These are phyloP conservation scores for Halenospora varia DNA, from an alignment of 495 filamentous ascomycete species.

Conservation along the genomic window DNA sequence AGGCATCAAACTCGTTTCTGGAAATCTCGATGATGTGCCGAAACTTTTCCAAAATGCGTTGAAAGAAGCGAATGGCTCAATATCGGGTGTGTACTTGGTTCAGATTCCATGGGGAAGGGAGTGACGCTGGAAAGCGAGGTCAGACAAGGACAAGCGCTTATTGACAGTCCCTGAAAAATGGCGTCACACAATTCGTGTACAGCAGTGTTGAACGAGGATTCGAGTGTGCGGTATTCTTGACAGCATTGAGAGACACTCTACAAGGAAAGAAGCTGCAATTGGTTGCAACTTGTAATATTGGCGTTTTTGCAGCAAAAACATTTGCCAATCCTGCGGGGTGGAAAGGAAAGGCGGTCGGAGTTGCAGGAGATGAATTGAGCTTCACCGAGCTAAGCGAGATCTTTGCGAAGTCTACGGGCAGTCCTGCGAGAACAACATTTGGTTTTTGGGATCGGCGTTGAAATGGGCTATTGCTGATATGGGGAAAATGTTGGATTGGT, in stretches of 20 bases:
- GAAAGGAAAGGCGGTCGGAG: constrained; percentile 32
- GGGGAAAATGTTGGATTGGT: constrained; percentile 47
- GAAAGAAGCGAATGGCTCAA: constrained; percentile 17
- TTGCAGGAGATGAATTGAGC: constrained; percentile 42
- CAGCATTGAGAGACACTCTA: constrained; percentile 29
- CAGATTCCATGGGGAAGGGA: constrained; percentile 31
- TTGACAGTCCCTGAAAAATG: constrained; percentile 53
- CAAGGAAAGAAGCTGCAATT: constrained; percentile 45
- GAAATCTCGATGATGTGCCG: constrained; percentile 27
- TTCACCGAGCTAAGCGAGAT: constrained; percentile 31
- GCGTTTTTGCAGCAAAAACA: constrained; percentile 56
- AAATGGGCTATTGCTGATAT: constrained; percentile 34
- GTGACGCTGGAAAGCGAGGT: constrained; percentile 38
- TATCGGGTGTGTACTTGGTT: constrained; percentile 38
- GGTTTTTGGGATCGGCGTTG: constrained; percentile 31
- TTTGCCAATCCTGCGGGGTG: constrained; percentile 39
- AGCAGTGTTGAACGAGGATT: constrained; percentile 65
- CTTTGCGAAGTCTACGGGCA: constrained; percentile 34
- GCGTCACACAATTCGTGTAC: constrained; percentile 65
- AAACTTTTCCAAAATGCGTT: constrained; percentile 37
- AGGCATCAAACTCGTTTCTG: constrained; percentile 11
- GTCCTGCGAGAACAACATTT: constrained; percentile 28
- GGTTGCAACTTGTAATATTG: constrained; percentile 56
- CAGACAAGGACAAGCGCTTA: constrained; percentile 55
- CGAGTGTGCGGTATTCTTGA: constrained; percentile 54